Evolutionary conservation across 2,329 filamentous ascomycete genomes (phyloP).

Genomic region (Penicillium polonicum): DNA sequence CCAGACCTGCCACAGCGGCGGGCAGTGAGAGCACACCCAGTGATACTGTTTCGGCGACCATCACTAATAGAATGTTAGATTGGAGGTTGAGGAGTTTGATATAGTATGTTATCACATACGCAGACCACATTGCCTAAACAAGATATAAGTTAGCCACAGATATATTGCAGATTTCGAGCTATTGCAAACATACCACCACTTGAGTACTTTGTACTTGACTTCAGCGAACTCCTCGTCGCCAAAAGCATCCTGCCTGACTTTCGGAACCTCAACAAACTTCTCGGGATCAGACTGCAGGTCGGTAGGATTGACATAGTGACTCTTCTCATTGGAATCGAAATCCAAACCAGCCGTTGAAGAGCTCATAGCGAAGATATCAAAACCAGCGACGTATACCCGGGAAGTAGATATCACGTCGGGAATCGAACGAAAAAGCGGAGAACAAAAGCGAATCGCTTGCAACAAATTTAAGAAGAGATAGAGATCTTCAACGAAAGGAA

Average conservation of each 20-base stretch:
- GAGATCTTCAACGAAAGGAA: not conserved
- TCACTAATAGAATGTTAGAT: constrained; percentile 36
- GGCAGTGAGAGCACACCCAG: constrained; percentile 58
- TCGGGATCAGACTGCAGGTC: constrained; percentile 20
- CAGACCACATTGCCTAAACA: constrained; percentile 43
- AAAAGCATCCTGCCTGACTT: constrained; percentile 35
- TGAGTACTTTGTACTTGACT: constrained; percentile 52
- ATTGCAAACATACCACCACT: constrained; percentile 41
- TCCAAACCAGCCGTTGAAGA: not conserved
- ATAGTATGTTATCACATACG: constrained; percentile 25
- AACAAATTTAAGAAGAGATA: not conserved
- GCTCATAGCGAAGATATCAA: constrained; percentile 14
- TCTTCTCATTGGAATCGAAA: not conserved
- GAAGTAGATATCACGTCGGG: not conserved
- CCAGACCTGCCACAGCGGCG: constrained; percentile 52
- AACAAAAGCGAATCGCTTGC: not conserved
- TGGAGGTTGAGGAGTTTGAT: not conserved
- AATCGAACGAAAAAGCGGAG: not conserved
- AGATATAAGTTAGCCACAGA: not conserved
- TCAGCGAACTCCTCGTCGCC: constrained; percentile 42
- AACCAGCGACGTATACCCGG: not conserved
- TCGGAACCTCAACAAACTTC: constrained; percentile 14
- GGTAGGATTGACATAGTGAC: not conserved
- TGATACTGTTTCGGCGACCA: constrained; percentile 61
- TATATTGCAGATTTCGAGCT: not conserved